Base-by-base conservation (phyloP, 148 eudicot genomes). In the Polygonum aviculare region DNA sequence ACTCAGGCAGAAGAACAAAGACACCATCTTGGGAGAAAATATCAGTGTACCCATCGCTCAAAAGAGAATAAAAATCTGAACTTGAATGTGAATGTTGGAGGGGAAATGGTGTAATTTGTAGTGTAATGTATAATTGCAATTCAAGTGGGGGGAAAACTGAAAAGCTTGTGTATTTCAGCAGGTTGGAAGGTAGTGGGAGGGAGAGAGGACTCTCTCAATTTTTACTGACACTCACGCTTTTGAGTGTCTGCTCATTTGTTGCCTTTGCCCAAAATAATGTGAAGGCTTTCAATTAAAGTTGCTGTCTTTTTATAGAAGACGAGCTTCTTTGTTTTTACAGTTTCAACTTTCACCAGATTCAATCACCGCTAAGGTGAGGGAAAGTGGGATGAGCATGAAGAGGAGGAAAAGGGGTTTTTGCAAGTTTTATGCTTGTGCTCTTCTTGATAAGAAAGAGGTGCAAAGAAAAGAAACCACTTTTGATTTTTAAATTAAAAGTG, bases 1-100 rank as follows among this genome's bases (percentile, higher is more conserved):
- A 67, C 74, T 81, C 33, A 88, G 39, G 80, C 65, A 80, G 10
- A 82, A 65, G 2, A 85, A 75, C 26, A 79, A 19, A 35, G 45
- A n/a, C 21, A 81, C 52, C 41, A 81, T 57, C 50, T 54, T 88
- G 83, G 88, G 1, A 21, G 65, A 83, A 82, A 83, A 81, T 47
- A 77, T 81, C 80, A 31, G 81, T 73, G 74, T n/a, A 1, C 26
- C 69, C 14, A 26, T 84, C 78, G 77, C 85, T 85, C n/a, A 78
- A 67, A 38, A 14, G 44, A 38, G 22, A 67, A 67, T 63, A 36
- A 35, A 40, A 65, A 12, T 12, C 38, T 26, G 69, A 60, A 60
- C 12, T 60, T 60, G 16, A 60, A 63, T 63, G 69, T 67, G 44
- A 38, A 36, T 4, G 67, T 36, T 67, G 71, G 2, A 35, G 19